A percentile compares a stretch with the other conserved stretches of the same genome.
Evolutionary conservation across 2,329 filamentous ascomycete species (phyloP).

Genomic region (Epichloe festucae): DNA sequence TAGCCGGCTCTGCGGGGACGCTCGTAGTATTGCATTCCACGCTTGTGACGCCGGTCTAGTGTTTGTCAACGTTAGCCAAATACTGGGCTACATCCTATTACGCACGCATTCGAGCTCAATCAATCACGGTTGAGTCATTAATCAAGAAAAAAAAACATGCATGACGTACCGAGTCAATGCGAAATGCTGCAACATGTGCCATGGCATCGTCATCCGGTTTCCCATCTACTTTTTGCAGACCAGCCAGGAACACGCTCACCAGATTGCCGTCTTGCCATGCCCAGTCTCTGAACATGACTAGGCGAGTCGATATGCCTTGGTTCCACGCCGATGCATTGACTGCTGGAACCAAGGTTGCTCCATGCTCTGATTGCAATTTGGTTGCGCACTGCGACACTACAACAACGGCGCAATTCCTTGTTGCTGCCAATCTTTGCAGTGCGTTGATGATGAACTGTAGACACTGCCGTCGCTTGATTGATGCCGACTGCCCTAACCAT

Average conservation of each 20-base stretch:
- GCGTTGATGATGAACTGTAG: conserved; percentile 54
- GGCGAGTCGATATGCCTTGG: conserved; percentile 55
- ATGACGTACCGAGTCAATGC: conserved; percentile 30
- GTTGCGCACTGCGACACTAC: conserved; percentile 71
- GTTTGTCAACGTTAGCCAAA: neutral
- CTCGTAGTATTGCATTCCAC: conserved; percentile 25
- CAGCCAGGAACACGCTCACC: conserved; percentile 43
- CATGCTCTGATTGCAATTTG: conserved; percentile 55
- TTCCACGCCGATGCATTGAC: conserved; percentile 73
- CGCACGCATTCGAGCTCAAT: neutral
- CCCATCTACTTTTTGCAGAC: conserved; percentile 53
- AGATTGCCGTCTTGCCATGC: conserved; percentile 34
- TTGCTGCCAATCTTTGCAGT: conserved; percentile 62
- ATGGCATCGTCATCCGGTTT: conserved; percentile 27
- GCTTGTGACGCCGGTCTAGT: conserved; percentile 29
- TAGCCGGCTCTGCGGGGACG: conserved; percentile 21
- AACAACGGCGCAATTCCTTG: conserved; percentile 59
- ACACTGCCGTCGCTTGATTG: conserved; percentile 34
- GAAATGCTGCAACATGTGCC: conserved; percentile 35
- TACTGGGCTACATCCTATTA: neutral
- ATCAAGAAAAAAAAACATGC: neutral
- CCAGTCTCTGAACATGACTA: conserved; percentile 74
- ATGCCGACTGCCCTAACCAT: conserved; percentile 22
- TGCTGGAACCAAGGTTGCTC: conserved; percentile 60
- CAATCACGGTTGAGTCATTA: neutral